Evolutionary conservation across 306 rosid genomes (phyloP).

Genomic region (Senna tora): DNA sequence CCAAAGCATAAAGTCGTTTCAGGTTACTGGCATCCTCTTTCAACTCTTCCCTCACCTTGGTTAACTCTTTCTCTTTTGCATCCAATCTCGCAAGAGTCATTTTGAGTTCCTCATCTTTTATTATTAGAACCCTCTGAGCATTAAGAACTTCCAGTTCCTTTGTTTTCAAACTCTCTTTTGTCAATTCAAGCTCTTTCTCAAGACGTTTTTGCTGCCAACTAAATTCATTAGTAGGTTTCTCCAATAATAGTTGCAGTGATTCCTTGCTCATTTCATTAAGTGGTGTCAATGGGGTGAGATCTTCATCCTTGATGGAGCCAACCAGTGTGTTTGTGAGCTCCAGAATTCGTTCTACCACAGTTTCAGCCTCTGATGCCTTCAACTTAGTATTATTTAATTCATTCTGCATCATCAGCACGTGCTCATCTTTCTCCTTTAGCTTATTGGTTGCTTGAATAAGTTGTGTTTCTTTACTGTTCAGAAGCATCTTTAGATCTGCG

Average conservation of each 20-base stretch:
- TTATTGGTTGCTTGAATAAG: conserved; percentile 69
- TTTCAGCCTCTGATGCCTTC: conserved; percentile 73
- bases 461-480: conserved; percentile 69
- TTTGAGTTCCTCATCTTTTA: conserved; percentile 83
- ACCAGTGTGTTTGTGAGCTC: conserved; percentile 77
- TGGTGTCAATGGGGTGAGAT: conserved; percentile 22
- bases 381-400: conserved; percentile 58
- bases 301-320: conserved; percentile 59
- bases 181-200: conserved; percentile 66
- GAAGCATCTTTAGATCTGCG: conserved; percentile 65
- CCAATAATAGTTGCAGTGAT: conserved; percentile 42
- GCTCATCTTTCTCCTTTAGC: conserved; percentile 87
- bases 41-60: conserved; percentile 52
- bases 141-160: conserved; percentile 82
- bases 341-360: conserved; percentile 62
- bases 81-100: conserved; percentile 63
- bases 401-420: conserved; percentile 51
- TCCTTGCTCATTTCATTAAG: conserved; percentile 42
- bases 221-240: conserved; percentile 51
- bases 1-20: conserved; percentile 58
- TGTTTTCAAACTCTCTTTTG: conserved; percentile 61
- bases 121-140: conserved; percentile 63
- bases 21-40: conserved; percentile 62
- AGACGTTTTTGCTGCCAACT: conserved; percentile 61
- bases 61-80: conserved; percentile 63